Base-by-base conservation (phyloP, 805 yeast species). In the Candida ipomoeae region DNA sequence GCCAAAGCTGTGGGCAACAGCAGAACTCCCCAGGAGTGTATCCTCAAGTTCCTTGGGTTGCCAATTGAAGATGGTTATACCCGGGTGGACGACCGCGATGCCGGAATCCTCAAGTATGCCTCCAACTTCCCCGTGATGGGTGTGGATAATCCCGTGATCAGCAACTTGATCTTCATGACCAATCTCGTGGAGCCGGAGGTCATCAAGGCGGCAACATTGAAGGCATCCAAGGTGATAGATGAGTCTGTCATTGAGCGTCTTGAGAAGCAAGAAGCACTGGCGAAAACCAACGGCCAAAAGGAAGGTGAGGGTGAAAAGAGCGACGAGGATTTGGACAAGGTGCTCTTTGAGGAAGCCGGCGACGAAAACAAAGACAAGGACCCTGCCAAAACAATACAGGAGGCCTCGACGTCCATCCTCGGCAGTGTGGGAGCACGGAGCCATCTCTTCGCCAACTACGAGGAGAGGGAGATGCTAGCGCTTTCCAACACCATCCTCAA, bases 61-160 rank as follows among this genome's bases (percentile, higher is more conserved):
- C 94, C 96, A 17, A 84, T 87, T 54, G 96, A 90, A 64, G 96
- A 89, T 65, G 71, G 78, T 49, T 87, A 79, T 61, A 68, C 83
- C 54, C 79, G 79, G 23, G 71, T 79, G 32, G 64, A 69, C 34
- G 75, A 79, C 34, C 65, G 86, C 17, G 91, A 94, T 0, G 46
- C 55, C 29, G 61, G 61, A 26, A 87, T 96, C 13, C 75, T 91
- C 55, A 87, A 84, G 62, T 89, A 80, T 65, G 84, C 92, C 4
- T 85, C 95, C 3, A 86, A 89, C 64, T 76, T 92, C 46, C 96
- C 98, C 13, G 85, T 88, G 45, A 81, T 89, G 35, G 80, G 89
- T 40, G 81, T 85, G 29, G 98, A 94, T 59, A 94, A 94, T 66
- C 99, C 99, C 2, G 90, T 94, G 3, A 78, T 94, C 72, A 85